A percentile compares a stretch with the other conserved stretches of the same genome.
Conservation (phyloP, 1,284 basidiomycete genomes). For the Agroathelia rolfsii region DNA sequence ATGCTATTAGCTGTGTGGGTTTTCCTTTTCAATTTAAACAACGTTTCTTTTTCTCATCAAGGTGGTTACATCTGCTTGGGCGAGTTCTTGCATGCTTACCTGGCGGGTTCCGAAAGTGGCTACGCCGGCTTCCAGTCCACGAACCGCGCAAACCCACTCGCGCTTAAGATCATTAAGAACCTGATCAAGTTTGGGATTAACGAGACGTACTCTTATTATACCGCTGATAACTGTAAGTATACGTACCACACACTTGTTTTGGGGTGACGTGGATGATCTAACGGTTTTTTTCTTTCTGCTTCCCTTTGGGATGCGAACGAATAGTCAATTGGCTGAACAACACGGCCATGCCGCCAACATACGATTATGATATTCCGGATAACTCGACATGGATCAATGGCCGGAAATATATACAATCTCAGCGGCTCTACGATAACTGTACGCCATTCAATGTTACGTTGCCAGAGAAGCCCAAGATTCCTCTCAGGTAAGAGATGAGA, state of each 20-base stretch:
- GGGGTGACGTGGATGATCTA: neutral
- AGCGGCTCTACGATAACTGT: slow-evolving; percentile 39
- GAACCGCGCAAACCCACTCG: slow-evolving; percentile 41
- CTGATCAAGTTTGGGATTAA: slow-evolving; percentile 38
- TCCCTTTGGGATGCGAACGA: too few relatives aligned
- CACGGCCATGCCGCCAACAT: slow-evolving; percentile 30
- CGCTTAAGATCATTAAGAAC: slow-evolving; percentile 43
- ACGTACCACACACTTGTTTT: neutral
- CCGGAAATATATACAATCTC: slow-evolving; percentile 39
- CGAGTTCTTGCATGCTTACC: slow-evolving; percentile 47
- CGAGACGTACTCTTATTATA: slow-evolving; percentile 30
- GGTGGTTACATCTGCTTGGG: slow-evolving; percentile 55
- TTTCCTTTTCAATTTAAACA: slow-evolving; percentile 2
- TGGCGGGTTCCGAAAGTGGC: slow-evolving; percentile 39
- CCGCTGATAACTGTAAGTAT: slow-evolving; percentile 39
- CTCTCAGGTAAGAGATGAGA: slow-evolving; percentile 29
- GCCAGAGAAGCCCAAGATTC: slow-evolving; percentile 43
- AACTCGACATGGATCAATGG: slow-evolving; percentile 38
- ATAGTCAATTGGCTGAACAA: too few relatives aligned
- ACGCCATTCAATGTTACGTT: slow-evolving; percentile 30
- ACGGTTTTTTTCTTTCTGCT: slow-evolving; percentile 26
- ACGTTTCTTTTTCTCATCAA: slow-evolving; percentile 12
- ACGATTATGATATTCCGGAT: slow-evolving; percentile 42
- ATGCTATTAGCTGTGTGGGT: slow-evolving; percentile 2
- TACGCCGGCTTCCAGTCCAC: slow-evolving; percentile 48